Evolutionary conservation across 306 rosid genomes (phyloP), one percentile per base, ranked within the genome.

Genomic region (Purshia tridentata): DNA sequence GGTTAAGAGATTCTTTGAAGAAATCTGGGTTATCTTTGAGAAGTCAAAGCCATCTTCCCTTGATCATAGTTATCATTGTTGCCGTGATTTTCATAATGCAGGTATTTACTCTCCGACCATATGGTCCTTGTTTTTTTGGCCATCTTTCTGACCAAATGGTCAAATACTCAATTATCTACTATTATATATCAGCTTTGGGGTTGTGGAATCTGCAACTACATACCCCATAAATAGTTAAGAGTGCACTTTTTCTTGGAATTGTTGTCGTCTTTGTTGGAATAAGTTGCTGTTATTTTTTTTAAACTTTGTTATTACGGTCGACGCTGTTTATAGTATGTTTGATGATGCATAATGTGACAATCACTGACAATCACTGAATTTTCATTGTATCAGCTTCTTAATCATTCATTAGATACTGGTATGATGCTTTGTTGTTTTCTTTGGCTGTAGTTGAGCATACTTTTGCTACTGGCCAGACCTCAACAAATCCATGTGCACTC

Each of bases 81-180:
- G 86, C 85, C 1, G 84, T 91, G 85, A 86, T 95, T 81, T 87
- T 95, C 85, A 74, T 91, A 78, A 95, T 91, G 95, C 99, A 95
- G 98, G 99, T 90, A 79, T 48, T 80, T 61, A 50, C 63, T 75
- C 54, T 67, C 35, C 66, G 23, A 66, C 68, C 61, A 13, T 39
- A 16, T 16, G 53, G n/a, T n/a, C n/a, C n/a, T n/a, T n/a, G n/a
- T n/a, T n/a, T n/a, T n/a, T n/a, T n/a, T n/a, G n/a, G n/a, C n/a
- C n/a, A n/a, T n/a, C 63, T 75, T 50, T 67, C 35, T 65, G 23
- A 66, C 68, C 61, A 13, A 29, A 16, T 16, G 53, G 59, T 82
- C 16, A 62, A 20, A 53, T 58, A 49, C 52, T 82, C 16, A 62
- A 20, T 48, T 58, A 49, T 72, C 16, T 42, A n/a, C 52, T 46